These are phyloP conservation scores for Microcera coccophila DNA, from an alignment of 2,329 filamentous ascomycete species.

Conservation along the genomic window DNA sequence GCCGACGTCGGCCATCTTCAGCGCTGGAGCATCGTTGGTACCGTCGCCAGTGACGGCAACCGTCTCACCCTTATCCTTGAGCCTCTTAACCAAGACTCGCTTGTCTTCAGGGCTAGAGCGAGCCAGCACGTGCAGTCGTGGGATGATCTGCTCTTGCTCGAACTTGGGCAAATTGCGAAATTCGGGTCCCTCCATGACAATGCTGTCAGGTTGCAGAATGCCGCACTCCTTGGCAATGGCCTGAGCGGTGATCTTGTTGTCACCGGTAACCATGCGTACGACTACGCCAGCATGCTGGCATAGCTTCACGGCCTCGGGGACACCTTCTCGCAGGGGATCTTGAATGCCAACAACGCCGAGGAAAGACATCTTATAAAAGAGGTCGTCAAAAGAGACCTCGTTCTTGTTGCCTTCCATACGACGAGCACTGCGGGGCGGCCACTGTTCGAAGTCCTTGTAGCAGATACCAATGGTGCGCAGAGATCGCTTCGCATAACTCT, in stretches of 20 bases:
- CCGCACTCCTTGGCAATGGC: constrained; percentile 77
- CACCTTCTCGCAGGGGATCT: constrained; percentile 71
- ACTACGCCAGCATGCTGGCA: constrained; percentile 75
- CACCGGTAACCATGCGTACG: constrained; percentile 82
- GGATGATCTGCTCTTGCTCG: constrained; percentile 65
- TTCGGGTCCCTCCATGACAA: constrained; percentile 74
- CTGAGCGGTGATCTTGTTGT: constrained; percentile 74
- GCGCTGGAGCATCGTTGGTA: constrained; percentile 77
- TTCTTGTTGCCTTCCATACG: constrained; percentile 52
- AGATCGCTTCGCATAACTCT: constrained; percentile 72
- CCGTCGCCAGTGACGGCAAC: constrained; percentile 82
- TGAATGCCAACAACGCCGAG: constrained; percentile 74
- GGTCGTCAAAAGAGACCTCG: constrained; percentile 61
- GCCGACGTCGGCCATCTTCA: constrained; percentile 77
- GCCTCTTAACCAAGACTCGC: constrained; percentile 64
- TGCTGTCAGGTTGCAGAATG: constrained; percentile 63
- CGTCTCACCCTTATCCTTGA: constrained; percentile 70
- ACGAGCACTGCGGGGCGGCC: constrained; percentile 68
- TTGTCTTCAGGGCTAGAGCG: constrained; percentile 75
- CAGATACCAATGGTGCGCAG: constrained; percentile 80
- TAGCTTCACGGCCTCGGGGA: constrained; percentile 66
- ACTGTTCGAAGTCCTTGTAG: constrained; percentile 78
- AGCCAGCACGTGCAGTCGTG: constrained; percentile 66
- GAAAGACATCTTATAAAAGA: constrained; percentile 66
- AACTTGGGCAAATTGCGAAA: constrained; percentile 68